Percentiles rank a stretch among this genome's conserved stretches.
Conservation (phyloP, 129 eudicot genomes). For the Glebionis coronaria region DNA sequence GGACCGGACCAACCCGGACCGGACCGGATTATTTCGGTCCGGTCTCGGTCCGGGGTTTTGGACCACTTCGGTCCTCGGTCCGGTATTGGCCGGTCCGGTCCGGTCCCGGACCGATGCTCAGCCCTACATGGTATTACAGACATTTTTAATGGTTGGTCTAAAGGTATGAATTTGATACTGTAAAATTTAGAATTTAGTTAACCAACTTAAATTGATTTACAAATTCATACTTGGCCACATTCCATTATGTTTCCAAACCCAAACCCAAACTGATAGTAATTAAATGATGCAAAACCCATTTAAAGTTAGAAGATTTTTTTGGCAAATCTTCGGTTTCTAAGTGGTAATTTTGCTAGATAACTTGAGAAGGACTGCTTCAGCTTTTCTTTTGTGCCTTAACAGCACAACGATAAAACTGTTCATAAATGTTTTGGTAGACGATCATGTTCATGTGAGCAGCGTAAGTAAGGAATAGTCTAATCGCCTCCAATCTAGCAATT, state of each 20-base stretch:
- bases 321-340: neutral
- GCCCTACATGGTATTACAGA: too few species aligned
- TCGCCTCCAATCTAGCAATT: too few species aligned
- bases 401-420: neutral
- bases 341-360: conserved; percentile 8
- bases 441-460: too few species aligned
- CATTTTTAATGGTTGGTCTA: neutral
- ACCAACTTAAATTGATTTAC: neutral
- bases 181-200: neutral
- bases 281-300: neutral
- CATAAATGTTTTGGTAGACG: too few species aligned
- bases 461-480: too few species aligned
- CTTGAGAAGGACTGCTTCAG: too few species aligned
- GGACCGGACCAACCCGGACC: too few species aligned
- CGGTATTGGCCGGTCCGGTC: too few species aligned
- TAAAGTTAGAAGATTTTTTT: neutral
- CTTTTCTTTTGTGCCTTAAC: neutral
- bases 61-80: too few species aligned
- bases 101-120: too few species aligned
- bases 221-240: neutral
- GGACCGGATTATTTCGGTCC: too few species aligned
- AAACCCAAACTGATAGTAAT: neutral
- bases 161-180: neutral
- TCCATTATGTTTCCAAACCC: neutral
- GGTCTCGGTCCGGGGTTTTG: too few species aligned